Base-by-base conservation (phyloP, 2,329 filamentous ascomycete genomes). In the Penicillium polonicum region DNA sequence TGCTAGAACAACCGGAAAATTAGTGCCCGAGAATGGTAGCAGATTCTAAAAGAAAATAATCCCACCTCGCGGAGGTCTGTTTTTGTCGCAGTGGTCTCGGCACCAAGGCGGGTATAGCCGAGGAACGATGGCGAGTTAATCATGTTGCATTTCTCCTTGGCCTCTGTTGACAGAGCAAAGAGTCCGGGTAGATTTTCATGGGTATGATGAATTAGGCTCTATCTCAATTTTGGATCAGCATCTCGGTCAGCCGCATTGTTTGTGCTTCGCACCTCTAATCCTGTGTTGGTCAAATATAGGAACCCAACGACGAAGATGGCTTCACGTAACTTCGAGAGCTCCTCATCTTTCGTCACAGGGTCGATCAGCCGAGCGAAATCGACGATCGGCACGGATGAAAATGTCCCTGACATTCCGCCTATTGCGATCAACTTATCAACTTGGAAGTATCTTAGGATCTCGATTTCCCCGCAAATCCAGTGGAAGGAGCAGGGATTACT, bases 231-330 rank as follows among this genome's bases (percentile, higher is more conserved):
- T 23, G 19, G 31, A 27, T 39, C 4, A 43, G 27, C 5, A 31
- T 29, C 1, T 29, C 10, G 13, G 9, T 23, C 13, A 17, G 12
- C 35, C 7, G 2, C 10, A 49, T 42, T 13, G 1, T 35, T 23
- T 19, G 35, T 31, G 21, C 6, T 21, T 35, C 51, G 33, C 57
- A 71, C 72, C 63, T 74, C 72, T 5, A 74, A 55, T 3, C 72
- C 72, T 4, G 71, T 72, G 48, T 74, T 73, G 5, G 62, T 70
- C 48, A 74, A 58, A 57, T 74, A 74, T 15, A 74, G 55, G 45
- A 74, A 74, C 4, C 72, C 72, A 3, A 74, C 71, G 4, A 69
- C 53, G 50, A 74, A 74, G 23, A 74, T 72, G 2, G 72, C 72
- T 19, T 73, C 58, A 23, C 69, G 69, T 6, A 74, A 57, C 23